Evolutionary conservation across 768 basidiomycete genomes (phyloP).

Genomic region (Suillus fuscotomentosus): DNA sequence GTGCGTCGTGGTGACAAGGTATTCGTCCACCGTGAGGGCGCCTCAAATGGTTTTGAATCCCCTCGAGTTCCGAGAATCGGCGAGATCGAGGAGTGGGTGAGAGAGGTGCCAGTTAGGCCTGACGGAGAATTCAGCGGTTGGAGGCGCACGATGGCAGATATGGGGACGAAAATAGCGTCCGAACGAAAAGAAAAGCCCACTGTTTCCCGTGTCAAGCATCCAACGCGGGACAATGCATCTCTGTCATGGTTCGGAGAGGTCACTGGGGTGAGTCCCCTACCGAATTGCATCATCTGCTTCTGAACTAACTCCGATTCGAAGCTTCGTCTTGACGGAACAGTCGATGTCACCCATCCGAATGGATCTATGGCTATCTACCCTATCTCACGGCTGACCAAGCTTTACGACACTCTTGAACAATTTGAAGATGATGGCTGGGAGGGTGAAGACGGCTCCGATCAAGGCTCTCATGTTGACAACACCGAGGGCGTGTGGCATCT

Average conservation of each 20-base stretch:
- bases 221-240: constrained; percentile 36
- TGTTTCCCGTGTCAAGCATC: constrained; percentile 45
- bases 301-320: constrained; percentile 27
- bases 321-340: constrained; percentile 73
- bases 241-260: constrained; percentile 90
- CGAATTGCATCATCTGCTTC: constrained; percentile 6
- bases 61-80: constrained; percentile 84
- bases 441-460: constrained; percentile 37
- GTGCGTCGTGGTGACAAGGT: constrained; percentile 84
- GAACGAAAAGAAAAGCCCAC: constrained; percentile 37
- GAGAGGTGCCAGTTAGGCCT: constrained; percentile 49
- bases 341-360: constrained; percentile 72
- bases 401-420: constrained; percentile 83
- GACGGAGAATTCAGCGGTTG: constrained; percentile 62
- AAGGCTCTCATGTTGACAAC: constrained; percentile 39
- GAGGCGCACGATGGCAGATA: constrained; percentile 68
- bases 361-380: constrained; percentile 48
- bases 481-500: constrained; percentile 42
- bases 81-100: constrained; percentile 79
- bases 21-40: constrained; percentile 67
- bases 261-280: constrained; percentile 48
- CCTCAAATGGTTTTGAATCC: constrained; percentile 67
- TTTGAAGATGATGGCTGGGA: constrained; percentile 69
- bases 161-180: constrained; percentile 58
- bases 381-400: constrained; percentile 65